Percentiles rank a stretch among this genome's conserved stretches.
These are phyloP conservation scores for Ambrosia trifida DNA, from an alignment of 129 eudicot species.

Conservation along the genomic window DNA sequence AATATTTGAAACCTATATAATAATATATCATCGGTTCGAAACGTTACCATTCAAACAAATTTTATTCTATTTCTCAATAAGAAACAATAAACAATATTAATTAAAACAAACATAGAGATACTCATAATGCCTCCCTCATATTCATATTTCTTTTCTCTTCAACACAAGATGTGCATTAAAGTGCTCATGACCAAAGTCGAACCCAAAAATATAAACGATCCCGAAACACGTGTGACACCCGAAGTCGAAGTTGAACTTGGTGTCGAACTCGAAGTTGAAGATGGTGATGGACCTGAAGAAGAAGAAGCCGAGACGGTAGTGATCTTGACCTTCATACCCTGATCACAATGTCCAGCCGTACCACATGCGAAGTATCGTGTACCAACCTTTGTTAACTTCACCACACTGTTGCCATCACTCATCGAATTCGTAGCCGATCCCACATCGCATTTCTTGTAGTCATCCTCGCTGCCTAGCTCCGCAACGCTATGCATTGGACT, in stretches of 20 bases:
- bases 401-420: conserved; percentile 61
- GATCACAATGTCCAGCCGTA: conserved; percentile 72
- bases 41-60: background rate
- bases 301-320: conserved; percentile 47
- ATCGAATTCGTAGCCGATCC: conserved; percentile 53
- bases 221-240: conserved; percentile 11
- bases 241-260: conserved; percentile 34
- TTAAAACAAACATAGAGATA: conserved; percentile 14
- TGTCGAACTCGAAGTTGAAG: conserved; percentile 33
- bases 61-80: conserved; percentile 18
- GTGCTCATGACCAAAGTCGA: conserved; percentile 16
- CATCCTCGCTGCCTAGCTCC: conserved; percentile 67
- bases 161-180: conserved; percentile 25
- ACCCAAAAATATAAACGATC: conserved; percentile 14
- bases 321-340: conserved; percentile 86
- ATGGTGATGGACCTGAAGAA: conserved; percentile 21
- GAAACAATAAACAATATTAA: conserved; percentile 16
- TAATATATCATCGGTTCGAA: too few species aligned
- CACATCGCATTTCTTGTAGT: conserved; percentile 61
- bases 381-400: conserved; percentile 70
- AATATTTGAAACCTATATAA: too few species aligned
- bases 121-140: too few species aligned
- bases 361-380: conserved; percentile 86
- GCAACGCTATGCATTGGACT: conserved; percentile 70
- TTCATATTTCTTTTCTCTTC: background rate